Evolutionary conservation across 1,139 yeast genomes (phyloP).

Genomic region (Nematodospora anomalae): DNA sequence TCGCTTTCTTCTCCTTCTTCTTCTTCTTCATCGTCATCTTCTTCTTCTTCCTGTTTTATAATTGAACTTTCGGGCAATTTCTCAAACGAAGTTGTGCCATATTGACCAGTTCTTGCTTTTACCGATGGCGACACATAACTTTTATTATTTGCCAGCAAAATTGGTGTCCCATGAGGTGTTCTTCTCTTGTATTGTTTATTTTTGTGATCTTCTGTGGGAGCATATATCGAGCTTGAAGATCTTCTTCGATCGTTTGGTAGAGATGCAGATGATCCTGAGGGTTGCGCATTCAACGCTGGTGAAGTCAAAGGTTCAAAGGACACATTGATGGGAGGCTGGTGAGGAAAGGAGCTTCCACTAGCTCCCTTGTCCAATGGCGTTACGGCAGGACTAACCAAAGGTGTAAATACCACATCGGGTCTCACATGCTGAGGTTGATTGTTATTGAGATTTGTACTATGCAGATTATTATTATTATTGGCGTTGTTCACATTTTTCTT

Average conservation of each 20-base stretch:
- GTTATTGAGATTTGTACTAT: too few species aligned
- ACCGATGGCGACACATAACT: slow-evolving; percentile 15
- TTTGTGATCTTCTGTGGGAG: slow-evolving; percentile 12
- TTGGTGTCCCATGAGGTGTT: slow-evolving; percentile 53
- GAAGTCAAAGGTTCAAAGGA: slow-evolving; percentile 56
- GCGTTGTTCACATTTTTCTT: slow-evolving; percentile 10
- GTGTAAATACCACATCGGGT: slow-evolving; percentile 62
- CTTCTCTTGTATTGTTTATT: slow-evolving; percentile 30
- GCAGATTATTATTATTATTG: slow-evolving; percentile 16
- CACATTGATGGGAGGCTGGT: slow-evolving; percentile 30
- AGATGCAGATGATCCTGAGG: slow-evolving; percentile 10
- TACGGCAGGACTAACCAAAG: slow-evolving; percentile 73
- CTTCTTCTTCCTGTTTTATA: slow-evolving; percentile 14
- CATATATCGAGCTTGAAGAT: slow-evolving; percentile 35
- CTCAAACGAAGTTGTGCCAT: slow-evolving; percentile 24
- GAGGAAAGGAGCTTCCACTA: slow-evolving; percentile 16
- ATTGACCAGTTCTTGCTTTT: slow-evolving; percentile 14
- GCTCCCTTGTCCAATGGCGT: slow-evolving; percentile 54
- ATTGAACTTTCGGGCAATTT: slow-evolving; percentile 38
- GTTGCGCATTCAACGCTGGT: slow-evolving; percentile 61
- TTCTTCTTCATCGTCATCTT: slow-evolving; percentile 10
- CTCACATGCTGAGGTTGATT: slow-evolving; percentile 33
- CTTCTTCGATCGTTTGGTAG: slow-evolving; percentile 29
- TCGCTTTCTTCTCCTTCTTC: slow-evolving; percentile 3
- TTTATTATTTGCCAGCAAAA: slow-evolving; percentile 29